Percentiles rank a stretch among this genome's conserved stretches.
Evolutionary conservation across 306 rosid genomes (phyloP).

Genomic region (Rosa persica): DNA sequence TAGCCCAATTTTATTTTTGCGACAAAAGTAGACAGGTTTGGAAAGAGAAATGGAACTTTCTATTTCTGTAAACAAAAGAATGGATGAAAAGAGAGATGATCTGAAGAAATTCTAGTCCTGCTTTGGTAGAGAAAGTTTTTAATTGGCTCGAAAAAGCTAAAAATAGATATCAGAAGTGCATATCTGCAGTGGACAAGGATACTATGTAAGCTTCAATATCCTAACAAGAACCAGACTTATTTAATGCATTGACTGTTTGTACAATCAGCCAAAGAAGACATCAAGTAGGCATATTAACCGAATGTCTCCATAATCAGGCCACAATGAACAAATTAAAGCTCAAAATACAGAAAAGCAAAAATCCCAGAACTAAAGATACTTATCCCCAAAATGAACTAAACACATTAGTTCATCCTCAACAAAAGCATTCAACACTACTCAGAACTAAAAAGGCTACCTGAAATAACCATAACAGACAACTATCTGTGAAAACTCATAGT

Average conservation of each 20-base stretch:
- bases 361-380: background rate
- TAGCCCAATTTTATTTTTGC: background rate
- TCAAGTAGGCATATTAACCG: conserved; percentile 13
- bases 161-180: background rate
- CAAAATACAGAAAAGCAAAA: conserved; percentile 15
- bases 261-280: background rate
- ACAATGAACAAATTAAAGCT: background rate
- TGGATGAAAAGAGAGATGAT: background rate
- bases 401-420: background rate
- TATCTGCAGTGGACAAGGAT: background rate
- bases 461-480: conserved; percentile 33
- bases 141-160: background rate
- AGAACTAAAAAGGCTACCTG: background rate
- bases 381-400: conserved; percentile 51
- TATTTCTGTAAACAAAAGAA: background rate
- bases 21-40: background rate
- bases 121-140: background rate
- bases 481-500: background rate
- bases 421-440: conserved; percentile 32
- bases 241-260: background rate
- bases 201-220: background rate
- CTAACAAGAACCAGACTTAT: background rate
- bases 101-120: background rate
- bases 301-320: background rate
- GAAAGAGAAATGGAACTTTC: background rate